Percentiles rank a stretch among this genome's conserved stretches.
Evolutionary conservation across 208 protist species (phyloP).

Genomic region (Crithidia thermophila): DNA sequence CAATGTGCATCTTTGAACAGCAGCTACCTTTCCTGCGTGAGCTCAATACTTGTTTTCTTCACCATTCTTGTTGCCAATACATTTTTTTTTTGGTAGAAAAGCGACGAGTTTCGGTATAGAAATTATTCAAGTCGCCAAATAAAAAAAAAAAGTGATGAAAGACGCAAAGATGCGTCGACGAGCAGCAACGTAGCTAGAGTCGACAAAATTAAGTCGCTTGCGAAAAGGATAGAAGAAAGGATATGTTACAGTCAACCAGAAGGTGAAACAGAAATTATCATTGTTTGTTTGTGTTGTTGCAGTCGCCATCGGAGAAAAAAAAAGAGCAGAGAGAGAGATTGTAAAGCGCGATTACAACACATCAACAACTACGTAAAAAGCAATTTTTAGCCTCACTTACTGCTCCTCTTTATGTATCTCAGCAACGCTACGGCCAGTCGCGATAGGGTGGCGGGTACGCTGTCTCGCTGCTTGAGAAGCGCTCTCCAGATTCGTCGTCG

Average conservation of each 20-base stretch:
- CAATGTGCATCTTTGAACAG: too few species aligned
- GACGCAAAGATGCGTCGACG: background rate
- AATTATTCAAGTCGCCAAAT: too few species aligned
- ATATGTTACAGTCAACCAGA: background rate
- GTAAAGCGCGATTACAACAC: too few species aligned
- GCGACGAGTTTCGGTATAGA: too few species aligned
- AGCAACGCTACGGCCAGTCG: slow-evolving; percentile 56
- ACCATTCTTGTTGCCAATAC: too few species aligned
- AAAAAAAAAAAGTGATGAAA: background rate
- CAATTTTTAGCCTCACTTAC: background rate
- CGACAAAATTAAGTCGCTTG: background rate
- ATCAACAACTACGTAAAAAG: too few species aligned
- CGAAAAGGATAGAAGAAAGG: background rate
- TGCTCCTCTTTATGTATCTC: background rate
- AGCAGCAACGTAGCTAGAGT: too few species aligned
- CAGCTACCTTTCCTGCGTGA: too few species aligned
- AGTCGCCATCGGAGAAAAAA: slow-evolving; percentile 1
- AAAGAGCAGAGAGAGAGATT: background rate
- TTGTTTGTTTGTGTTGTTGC: too few species aligned
- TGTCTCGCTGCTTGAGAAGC: slow-evolving; percentile 41
- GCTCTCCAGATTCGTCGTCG: slow-evolving; percentile 45
- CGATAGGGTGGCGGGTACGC: slow-evolving; percentile 58
- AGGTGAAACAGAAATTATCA: background rate
- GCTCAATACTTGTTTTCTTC: too few species aligned
- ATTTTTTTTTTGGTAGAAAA: too few species aligned